Conservation (phyloP, 352 stramenopile species). For the Globisporangium spiculum region DNA sequence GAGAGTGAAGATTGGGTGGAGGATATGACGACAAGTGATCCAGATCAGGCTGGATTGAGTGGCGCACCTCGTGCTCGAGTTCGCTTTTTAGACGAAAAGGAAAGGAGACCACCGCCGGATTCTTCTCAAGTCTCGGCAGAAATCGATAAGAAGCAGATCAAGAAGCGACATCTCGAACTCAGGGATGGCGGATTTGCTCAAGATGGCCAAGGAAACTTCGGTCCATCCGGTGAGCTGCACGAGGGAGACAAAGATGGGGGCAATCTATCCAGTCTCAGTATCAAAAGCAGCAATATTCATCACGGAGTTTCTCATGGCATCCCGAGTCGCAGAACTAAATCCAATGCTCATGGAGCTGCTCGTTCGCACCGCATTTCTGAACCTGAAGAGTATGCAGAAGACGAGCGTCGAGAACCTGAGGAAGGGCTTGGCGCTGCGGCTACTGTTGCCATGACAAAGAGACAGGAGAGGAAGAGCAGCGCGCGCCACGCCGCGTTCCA, state of each 20-base stretch:
- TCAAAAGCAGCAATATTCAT: neutral
- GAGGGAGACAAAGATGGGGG: neutral
- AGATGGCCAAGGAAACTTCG: neutral
- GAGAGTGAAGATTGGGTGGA: neutral
- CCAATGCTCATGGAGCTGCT: neutral
- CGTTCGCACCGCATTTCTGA: neutral
- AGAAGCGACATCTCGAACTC: neutral
- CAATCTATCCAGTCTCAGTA: neutral
- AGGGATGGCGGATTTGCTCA: neutral
- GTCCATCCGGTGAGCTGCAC: neutral
- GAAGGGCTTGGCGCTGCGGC: neutral
- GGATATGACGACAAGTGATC: too few relatives aligned
- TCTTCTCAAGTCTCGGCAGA: neutral
- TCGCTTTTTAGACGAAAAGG: neutral
- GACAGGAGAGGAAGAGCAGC: neutral
- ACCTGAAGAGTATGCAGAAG: neutral
- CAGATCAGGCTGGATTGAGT: neutral
- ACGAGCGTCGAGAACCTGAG: neutral
- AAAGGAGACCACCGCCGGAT: neutral
- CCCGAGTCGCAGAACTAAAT: neutral
- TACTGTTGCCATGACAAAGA: neutral
- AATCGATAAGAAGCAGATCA: neutral
- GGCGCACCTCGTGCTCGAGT: neutral
- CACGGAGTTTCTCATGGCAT: neutral
- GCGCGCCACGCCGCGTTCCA: constrained; percentile 14